These are phyloP conservation scores for Nicotiana sylvestris DNA, from an alignment of 257 asterid species.

Conservation along the genomic window DNA sequence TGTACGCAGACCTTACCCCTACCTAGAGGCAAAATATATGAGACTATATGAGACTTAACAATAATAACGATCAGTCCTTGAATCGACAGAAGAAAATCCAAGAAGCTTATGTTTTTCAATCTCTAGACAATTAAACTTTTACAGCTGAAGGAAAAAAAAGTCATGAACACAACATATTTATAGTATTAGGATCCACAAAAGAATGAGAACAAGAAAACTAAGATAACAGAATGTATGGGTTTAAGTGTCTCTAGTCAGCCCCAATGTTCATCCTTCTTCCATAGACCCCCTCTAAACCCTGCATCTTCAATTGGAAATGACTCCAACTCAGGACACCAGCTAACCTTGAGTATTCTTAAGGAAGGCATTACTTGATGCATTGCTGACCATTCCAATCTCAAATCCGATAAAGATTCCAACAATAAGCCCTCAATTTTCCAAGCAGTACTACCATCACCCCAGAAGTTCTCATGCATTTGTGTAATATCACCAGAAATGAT, in stretches of 20 bases:
- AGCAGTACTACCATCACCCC: constrained; percentile 19
- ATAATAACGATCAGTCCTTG: background rate
- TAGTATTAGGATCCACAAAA: background rate
- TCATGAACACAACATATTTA: background rate
- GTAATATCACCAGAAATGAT: constrained; percentile 22
- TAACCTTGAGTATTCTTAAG: constrained; percentile 22
- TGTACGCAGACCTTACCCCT: too few relatives aligned
- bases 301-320: constrained; percentile 32
- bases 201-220: background rate
- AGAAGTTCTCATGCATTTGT: constrained; percentile 19
- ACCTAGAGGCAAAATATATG: too few relatives aligned
- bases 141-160: background rate
- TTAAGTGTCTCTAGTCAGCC: background rate
- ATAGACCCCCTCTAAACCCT: constrained; percentile 31
- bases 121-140: background rate
- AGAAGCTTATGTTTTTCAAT: background rate
- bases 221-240: background rate
- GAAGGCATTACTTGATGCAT: constrained; percentile 28
- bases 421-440: constrained; percentile 33
- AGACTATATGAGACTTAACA: background rate
- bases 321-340: constrained; percentile 35
- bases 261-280: constrained; percentile 22
- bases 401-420: constrained; percentile 29
- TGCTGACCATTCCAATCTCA: constrained; percentile 25
- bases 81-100: background rate